Evolutionary conservation across 2,329 filamentous ascomycete genomes (phyloP), one percentile per base, ranked within the genome.

Genomic region (Epichloe amarillans): DNA sequence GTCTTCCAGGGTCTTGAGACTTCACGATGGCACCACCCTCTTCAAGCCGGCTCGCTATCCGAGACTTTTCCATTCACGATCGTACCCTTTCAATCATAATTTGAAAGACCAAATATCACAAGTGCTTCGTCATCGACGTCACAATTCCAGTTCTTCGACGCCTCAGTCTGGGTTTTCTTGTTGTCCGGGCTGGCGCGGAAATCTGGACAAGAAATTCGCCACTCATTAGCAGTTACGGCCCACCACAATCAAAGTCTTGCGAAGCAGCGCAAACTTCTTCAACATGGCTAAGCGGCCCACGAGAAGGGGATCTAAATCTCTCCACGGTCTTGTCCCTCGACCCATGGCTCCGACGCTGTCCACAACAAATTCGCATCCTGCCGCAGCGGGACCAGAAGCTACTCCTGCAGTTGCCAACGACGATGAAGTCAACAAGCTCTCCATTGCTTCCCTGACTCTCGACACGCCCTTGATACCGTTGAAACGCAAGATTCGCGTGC

Each of bases 11-110:
- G 63, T 49, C 51, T 47, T 51, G 66, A 65, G 63, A 62, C 60
- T 67, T 71, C 68, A 68, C 69, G 64, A 79, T 79, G 77, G 75
- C 69, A 74, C 72, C 74, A 75, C 73, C 73, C 72, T 76, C 73
- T 63, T 64, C 65, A 68, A 69, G 64, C 61, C 62, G 58, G 62
- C 63, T 66, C 60, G 62, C 64, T 23, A 42, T 15, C 37, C 52
- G 49, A 49, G 45, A 42, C 36, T 43, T 42, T 14, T 11, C 23
- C 3, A 36, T 36, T 26, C n/a, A 35, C 40, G 10, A 8, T 38
- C 19, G 23, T 40, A 12, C 15, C 11, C 11, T 35, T 10, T 3
- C 19, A 21, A 4, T 3, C 17, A n/a, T 47, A 38, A n/a, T n/a
- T 37, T 53, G 50, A 47, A 48, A 44, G 23, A 19, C 35, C 14